Conservation (phyloP, 2,329 filamentous ascomycete species). For the Diaporthe vaccinii region DNA sequence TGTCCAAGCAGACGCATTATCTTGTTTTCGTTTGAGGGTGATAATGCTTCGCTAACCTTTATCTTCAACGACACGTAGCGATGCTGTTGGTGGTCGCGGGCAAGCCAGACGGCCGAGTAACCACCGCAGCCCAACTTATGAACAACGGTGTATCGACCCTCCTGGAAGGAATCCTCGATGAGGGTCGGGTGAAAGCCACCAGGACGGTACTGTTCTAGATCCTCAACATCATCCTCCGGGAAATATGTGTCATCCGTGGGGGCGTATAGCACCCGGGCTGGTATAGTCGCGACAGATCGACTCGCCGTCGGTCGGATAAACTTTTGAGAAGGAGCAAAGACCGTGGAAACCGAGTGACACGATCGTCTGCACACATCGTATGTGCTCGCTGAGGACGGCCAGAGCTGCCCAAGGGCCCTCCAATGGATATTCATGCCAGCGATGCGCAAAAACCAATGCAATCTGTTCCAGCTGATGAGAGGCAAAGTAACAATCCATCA, state of each 20-base stretch:
- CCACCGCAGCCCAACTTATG: constrained; percentile 58
- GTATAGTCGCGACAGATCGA: background rate
- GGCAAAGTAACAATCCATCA: too few relatives aligned
- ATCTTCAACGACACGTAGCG: constrained; percentile 25
- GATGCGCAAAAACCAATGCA: too few relatives aligned
- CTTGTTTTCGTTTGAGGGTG: background rate
- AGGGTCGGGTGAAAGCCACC: constrained; percentile 57
- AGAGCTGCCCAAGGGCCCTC: too few relatives aligned
- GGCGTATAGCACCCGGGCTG: too few relatives aligned
- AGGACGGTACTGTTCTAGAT: constrained; percentile 45
- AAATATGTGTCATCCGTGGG: background rate
- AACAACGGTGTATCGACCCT: constrained; percentile 54
- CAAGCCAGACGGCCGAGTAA: constrained; percentile 59
- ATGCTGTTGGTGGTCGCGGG: background rate
- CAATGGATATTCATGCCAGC: too few relatives aligned
- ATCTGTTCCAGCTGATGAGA: too few relatives aligned
- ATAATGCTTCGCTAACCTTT: background rate
- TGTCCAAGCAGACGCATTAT: background rate
- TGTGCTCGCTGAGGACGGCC: too few relatives aligned
- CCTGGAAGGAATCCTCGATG: constrained; percentile 54
- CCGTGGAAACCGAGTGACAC: too few relatives aligned
- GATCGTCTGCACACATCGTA: too few relatives aligned
- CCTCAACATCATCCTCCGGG: background rate
- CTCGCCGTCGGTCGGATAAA: background rate
- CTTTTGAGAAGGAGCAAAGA: too few relatives aligned